These are phyloP conservation scores for Botryotinia convoluta DNA, from an alignment of 2,329 filamentous ascomycete species.

Conservation along the genomic window DNA sequence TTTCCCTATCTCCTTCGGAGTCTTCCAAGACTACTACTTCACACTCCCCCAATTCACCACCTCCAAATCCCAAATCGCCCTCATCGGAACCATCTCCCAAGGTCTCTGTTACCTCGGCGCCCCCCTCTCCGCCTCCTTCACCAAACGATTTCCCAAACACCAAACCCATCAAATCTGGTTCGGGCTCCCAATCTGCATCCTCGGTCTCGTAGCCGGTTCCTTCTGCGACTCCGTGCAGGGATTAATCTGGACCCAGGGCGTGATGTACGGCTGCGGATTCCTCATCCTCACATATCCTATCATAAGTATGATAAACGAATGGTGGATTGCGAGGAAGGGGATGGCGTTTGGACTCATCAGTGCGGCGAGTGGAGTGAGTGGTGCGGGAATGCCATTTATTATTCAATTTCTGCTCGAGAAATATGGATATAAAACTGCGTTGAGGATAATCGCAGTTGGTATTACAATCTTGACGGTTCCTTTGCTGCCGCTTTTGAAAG, in stretches of 20 bases:
- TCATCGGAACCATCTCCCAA: slow-evolving; percentile 10
- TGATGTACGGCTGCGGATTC: slow-evolving; percentile 60
- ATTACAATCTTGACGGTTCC: slow-evolving; percentile 41
- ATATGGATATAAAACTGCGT: slow-evolving; percentile 44
- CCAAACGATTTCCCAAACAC: slow-evolving; percentile 5
- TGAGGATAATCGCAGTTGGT: slow-evolving; percentile 42
- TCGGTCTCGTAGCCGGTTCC: slow-evolving; percentile 45
- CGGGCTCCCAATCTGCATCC: slow-evolving; percentile 40
- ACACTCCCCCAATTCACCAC: neutral
- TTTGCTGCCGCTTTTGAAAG: neutral
- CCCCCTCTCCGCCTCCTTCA: neutral
- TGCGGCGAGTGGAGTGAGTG: neutral
- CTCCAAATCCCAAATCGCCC: neutral
- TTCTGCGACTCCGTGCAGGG: slow-evolving; percentile 52
- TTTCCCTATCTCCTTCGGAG: slow-evolving; percentile 5
- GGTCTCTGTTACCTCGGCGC: neutral
- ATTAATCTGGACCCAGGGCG: slow-evolving; percentile 59
- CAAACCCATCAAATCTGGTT: neutral
- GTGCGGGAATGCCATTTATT: neutral
- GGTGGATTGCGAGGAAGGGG: slow-evolving; percentile 59
- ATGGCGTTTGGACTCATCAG: neutral
- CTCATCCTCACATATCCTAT: slow-evolving; percentile 55
- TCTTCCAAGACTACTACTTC: slow-evolving; percentile 16
- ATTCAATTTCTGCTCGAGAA: slow-evolving; percentile 32
- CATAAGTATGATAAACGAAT: slow-evolving; percentile 59